Evolutionary conservation across 2,329 filamentous ascomycete genomes (phyloP), one percentile per base, ranked within the genome.

Genomic region (Fusarium sp.): DNA sequence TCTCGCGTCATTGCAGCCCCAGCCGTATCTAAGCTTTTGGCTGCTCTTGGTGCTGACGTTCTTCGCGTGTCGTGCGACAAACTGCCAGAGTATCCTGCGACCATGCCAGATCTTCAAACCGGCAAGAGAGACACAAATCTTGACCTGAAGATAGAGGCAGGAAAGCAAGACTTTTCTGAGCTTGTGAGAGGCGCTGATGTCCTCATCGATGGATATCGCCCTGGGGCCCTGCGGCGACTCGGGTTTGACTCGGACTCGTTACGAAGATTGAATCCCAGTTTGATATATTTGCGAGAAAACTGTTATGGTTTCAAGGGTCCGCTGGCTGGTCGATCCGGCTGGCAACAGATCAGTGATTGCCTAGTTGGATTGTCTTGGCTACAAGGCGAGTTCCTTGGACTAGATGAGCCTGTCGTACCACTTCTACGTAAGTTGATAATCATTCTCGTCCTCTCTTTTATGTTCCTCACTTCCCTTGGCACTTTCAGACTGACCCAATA

Each of bases 391-490:
- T 38, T 38, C 4, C 36, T 38, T 18, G 36, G 36, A 10, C 36
- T 38, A 7, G 36, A 38, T 5, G 36, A 38, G 8, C 36, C 36
- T n/a, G 36, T 38, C 7, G 36, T 38, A 10, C 36, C 36, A 38
- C 36, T 38, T 38, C 36, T 38, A 3, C 36, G 36, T n/a, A 38
- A 10, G 36, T n/a, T 38, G 16, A 38, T 4, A 16, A n/a, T 38
- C 2, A 38, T 10, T 38, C 1, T n/a, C 5, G 7, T n/a, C 0
- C 16, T 38, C 6, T 38, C 35, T 38, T 13, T 33, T 33, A 11
- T 33, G 4, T 33, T 33, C 5, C 11, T 33, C 0, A 1, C 1
- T 33, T 3, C 18, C 36, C 2, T n/a, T 4, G 2, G 36, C 2
- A 10, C 18, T 2, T 5, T 38, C 18, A n/a, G 3, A 6, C 36